These are phyloP conservation scores for Lachnellula suecica DNA, from an alignment of 2,329 filamentous ascomycete genomes.

Conservation along the genomic window DNA sequence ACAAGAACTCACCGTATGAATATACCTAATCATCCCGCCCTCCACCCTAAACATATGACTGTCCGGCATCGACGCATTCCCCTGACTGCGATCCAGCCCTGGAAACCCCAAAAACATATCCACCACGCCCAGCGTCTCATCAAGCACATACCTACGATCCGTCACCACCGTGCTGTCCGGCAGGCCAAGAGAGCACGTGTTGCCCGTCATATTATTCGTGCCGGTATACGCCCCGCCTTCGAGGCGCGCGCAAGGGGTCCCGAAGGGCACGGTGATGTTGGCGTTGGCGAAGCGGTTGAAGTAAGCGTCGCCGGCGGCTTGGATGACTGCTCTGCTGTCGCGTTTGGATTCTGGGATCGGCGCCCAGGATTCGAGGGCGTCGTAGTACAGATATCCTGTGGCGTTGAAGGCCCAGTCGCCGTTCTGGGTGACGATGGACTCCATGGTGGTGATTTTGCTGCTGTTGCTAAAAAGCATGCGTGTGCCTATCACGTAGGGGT, in stretches of 20 bases:
- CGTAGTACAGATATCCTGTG: slow-evolving; percentile 10
- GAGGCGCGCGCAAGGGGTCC: slow-evolving; percentile 9
- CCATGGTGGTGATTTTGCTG: slow-evolving; percentile 9
- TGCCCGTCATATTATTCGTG: neutral
- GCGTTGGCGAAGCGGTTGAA: slow-evolving; percentile 12
- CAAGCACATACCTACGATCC: slow-evolving; percentile 18
- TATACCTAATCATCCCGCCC: slow-evolving; percentile 12
- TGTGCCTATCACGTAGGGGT: slow-evolving; percentile 17
- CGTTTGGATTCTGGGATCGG: slow-evolving; percentile 8
- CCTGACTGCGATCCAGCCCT: slow-evolving; percentile 6
- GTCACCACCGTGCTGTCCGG: slow-evolving; percentile 1
- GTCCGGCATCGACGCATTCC: slow-evolving; percentile 10
- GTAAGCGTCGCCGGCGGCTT: slow-evolving; percentile 17
- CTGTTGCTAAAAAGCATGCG: slow-evolving; percentile 8
- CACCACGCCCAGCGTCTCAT: slow-evolving; percentile 15
- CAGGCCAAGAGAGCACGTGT: slow-evolving; percentile 12
- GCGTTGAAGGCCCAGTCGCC: slow-evolving; percentile 22
- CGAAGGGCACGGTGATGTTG: slow-evolving; percentile 9
- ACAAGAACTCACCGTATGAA: slow-evolving; percentile 16
- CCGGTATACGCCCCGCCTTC: slow-evolving; percentile 18
- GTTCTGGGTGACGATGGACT: slow-evolving; percentile 9
- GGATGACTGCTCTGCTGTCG: slow-evolving; percentile 12
- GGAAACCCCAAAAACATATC: slow-evolving; percentile 16
- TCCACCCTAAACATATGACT: slow-evolving; percentile 18
- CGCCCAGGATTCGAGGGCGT: slow-evolving; percentile 9